Evolutionary conservation across 208 protist genomes (phyloP), one percentile per base, ranked within the genome.

Genomic region (Leishmania tarentolae): DNA sequence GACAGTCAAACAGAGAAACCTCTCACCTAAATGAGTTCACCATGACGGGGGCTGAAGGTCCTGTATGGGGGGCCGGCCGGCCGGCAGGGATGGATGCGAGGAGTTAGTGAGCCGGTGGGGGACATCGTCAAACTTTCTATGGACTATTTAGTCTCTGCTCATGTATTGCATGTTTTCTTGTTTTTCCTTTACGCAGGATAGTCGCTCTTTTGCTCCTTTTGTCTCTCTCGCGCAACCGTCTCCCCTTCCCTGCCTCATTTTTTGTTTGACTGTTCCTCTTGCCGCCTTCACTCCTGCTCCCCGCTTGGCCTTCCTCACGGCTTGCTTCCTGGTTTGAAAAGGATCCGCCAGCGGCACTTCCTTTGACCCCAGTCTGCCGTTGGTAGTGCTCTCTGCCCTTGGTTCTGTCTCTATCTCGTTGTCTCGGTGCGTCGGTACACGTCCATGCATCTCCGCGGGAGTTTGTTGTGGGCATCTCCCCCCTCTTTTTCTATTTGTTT

Each of bases 201-300:
- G 61, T 66, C 40, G 59, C 68, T 83, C 78, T 21, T 7, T 17
- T 31, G 42, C 78, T 79, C 57, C n/a, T 70, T n/a, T 72, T 37
- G 52, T n/a, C 52, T 76, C 40, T 37, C 72, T 7, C 74, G 46
- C 3, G 82, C 24, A 47, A 37, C 65, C 3, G 5, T n/a, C 37
- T 21, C 37, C 1, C 13, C 37, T 40, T 68, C 28, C 37, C 28
- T 63, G 57, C n/a, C 31, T 42, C 11, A 24, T 15, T 31, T 37
- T 31, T 42, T 15, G n/a, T 8, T 40, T 7, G 61, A 28, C 31
- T 31, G 40, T 21, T 11, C 50, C 50, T 9, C 47, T 17, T 17
- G 15, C 1, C 50, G 15, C 13, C 50, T 17, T n/a, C 3, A 40
- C 3, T 6, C 31, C 24, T 31, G 61, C n/a, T 31, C 40, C n/a